Base-by-base conservation (phyloP, 768 basidiomycete species). In the Podaxis pistillaris region DNA sequence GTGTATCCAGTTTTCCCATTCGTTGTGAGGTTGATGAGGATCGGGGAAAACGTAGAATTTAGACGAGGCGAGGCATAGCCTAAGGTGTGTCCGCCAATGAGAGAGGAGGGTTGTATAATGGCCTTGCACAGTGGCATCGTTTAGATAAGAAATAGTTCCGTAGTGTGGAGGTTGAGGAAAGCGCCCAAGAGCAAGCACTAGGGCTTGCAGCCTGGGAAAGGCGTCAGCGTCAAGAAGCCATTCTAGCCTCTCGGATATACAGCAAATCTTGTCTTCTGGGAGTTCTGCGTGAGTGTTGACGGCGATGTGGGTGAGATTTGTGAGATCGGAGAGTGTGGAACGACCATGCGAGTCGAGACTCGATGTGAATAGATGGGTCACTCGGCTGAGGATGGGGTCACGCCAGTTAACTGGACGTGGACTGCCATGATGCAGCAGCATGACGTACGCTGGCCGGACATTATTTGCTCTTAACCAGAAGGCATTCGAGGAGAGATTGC, bases 311-410 rank as follows among this genome's bases (percentile, higher is more conserved):
- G 74, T 77, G 3, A 78, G 67, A 22, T 59, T 56, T 0, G 74
- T 71, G 15, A 76, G 68, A 64, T 77, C 74, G 11, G 68, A 64
- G 28, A 77, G 68, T 50, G 68, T 69, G 12, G 76, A 74, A 24
- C 66, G 65, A 12, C 71, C 71, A 56, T 74, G 71, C 15, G 74
- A 75, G 19, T 62, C 59, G 15, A 74, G 70, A 9, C 71, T 69
- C 33, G 71, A 74, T 0, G 77, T 75, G 51, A 74, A 77, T 12
- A 78, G 67, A 65, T 75, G 74, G 1, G 75, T 75, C 12, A 75
- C 74, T 12, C 65, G 59, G 58, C 72, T 55, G 63, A 77, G 74
- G 38, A 77, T 64, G 8, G 75, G 71, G 55, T 78, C 75, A 51
- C 64, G 66, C 64, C 73, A 78, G 61, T 75, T 73, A 61, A 76